phyloP scores from a whole-genome alignment of 306 rosid species.

The Cotoneaster glaucophyllus region DNA sequence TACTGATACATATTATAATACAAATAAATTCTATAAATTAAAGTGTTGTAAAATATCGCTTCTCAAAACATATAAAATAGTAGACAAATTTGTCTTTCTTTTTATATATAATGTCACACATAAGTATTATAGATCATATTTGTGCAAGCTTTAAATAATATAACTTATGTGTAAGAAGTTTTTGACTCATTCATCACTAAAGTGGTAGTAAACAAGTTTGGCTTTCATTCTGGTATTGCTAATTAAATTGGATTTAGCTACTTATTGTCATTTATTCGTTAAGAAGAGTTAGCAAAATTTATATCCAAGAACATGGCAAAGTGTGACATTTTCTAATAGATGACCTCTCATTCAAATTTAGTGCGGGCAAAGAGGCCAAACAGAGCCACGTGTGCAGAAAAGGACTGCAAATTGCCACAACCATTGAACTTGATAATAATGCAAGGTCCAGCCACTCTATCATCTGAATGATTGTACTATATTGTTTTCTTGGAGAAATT shows the following conservation, averaged over 20 bases:
- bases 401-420: background rate
- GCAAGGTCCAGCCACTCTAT: background rate
- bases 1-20: too few species aligned
- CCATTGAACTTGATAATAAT: background rate
- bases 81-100: too few species aligned
- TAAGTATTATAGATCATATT: too few species aligned
- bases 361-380: background rate
- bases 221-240: background rate
- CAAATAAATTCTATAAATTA: too few species aligned
- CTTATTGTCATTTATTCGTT: constrained; percentile 6
- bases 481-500: too few species aligned
- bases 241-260: background rate
- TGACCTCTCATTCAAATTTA: background rate
- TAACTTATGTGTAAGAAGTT: too few species aligned
- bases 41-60: too few species aligned
- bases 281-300: background rate
- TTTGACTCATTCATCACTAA: too few species aligned
- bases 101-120: too few species aligned
- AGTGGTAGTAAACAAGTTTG: background rate
- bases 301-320: background rate
- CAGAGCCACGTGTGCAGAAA: background rate
- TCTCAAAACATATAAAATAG: too few species aligned
- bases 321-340: background rate
- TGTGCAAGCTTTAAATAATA: too few species aligned
- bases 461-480: background rate